Evolutionary conservation across 495 filamentous ascomycete genomes (phyloP).

Genomic region (Talaromyces borbonicus): DNA sequence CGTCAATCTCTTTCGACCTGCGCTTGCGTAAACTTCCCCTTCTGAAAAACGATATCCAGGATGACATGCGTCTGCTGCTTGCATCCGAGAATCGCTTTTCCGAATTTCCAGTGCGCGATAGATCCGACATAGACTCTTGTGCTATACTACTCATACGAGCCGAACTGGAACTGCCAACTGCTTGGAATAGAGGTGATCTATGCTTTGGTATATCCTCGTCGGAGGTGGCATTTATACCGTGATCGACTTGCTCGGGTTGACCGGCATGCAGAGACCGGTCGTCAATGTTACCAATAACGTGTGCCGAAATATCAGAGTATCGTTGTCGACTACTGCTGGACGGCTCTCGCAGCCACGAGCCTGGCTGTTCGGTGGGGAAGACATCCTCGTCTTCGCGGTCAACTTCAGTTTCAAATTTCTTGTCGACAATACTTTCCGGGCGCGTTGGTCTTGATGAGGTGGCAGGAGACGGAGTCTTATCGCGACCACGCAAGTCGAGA

Average conservation of each 20-base stretch:
- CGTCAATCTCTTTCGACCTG: slow-evolving; percentile 47
- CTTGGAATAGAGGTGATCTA: slow-evolving; percentile 43
- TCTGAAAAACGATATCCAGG: slow-evolving; percentile 64
- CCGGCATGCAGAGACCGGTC: slow-evolving; percentile 29
- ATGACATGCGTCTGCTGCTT: slow-evolving; percentile 30
- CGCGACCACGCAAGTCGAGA: slow-evolving; percentile 2
- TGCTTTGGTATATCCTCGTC: slow-evolving; percentile 16
- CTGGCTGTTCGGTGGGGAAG: slow-evolving; percentile 10
- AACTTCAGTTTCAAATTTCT: neutral
- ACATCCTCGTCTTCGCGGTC: slow-evolving; percentile 1
- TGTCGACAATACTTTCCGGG: neutral
- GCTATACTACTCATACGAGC: slow-evolving; percentile 45
- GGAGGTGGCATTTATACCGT: slow-evolving; percentile 28
- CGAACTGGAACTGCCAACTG: slow-evolving; percentile 39
- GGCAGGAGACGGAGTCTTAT: slow-evolving; percentile 4
- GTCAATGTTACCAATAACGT: slow-evolving; percentile 28
- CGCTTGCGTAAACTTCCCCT: slow-evolving; percentile 51
- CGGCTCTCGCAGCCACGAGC: slow-evolving; percentile 24
- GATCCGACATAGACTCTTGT: slow-evolving; percentile 34
- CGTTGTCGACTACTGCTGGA: slow-evolving; percentile 19
- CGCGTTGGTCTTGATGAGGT: slow-evolving; percentile 6
- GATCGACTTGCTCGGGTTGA: slow-evolving; percentile 17
- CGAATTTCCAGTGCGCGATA: slow-evolving; percentile 29
- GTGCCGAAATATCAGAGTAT: slow-evolving; percentile 26
- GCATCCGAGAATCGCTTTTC: slow-evolving; percentile 40